Percentiles rank a stretch among this genome's conserved stretches.
These are phyloP conservation scores for Yarrowia keelungensis DNA, from an alignment of 805 yeast species.

Conservation along the genomic window DNA sequence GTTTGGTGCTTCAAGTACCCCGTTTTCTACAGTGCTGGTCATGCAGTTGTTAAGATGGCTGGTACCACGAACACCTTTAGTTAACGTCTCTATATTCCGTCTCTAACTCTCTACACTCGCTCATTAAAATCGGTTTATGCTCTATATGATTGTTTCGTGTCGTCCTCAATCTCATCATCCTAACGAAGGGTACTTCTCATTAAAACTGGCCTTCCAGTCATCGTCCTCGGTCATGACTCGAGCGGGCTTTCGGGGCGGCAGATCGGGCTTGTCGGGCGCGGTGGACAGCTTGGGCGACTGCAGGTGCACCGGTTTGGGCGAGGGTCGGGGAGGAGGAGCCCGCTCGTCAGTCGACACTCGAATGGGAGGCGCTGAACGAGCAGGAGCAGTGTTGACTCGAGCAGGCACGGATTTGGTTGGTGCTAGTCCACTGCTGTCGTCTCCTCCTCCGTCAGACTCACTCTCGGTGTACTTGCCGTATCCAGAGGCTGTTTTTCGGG, in stretches of 20 bases:
- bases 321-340: slow-evolving; percentile 39
- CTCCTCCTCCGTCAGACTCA: slow-evolving; percentile 38
- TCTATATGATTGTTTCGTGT: slow-evolving; percentile 22
- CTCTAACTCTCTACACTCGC: not conserved
- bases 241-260: slow-evolving; percentile 36
- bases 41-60: too few relatives aligned
- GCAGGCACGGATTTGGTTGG: slow-evolving; percentile 18
- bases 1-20: too few relatives aligned
- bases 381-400: slow-evolving; percentile 32
- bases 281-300: slow-evolving; percentile 43
- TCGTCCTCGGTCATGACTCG: slow-evolving; percentile 41
- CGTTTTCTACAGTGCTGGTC: too few relatives aligned
- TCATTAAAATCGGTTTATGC: slow-evolving; percentile 25
- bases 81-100: too few relatives aligned
- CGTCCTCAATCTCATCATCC: slow-evolving; percentile 36
- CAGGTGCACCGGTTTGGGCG: slow-evolving; percentile 45
- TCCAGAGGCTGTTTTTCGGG: slow-evolving; percentile 73
- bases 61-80: too few relatives aligned
- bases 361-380: slow-evolving; percentile 1
- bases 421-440: slow-evolving; percentile 6
- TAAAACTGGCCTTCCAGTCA: slow-evolving; percentile 46
- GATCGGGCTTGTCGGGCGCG: slow-evolving; percentile 20
- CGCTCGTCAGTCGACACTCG: slow-evolving; percentile 23
- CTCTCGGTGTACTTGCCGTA: slow-evolving; percentile 76
- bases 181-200: slow-evolving; percentile 46